phyloP scores from a whole-genome alignment of 2,329 filamentous ascomycete species.

The Neonectria sp. region DNA sequence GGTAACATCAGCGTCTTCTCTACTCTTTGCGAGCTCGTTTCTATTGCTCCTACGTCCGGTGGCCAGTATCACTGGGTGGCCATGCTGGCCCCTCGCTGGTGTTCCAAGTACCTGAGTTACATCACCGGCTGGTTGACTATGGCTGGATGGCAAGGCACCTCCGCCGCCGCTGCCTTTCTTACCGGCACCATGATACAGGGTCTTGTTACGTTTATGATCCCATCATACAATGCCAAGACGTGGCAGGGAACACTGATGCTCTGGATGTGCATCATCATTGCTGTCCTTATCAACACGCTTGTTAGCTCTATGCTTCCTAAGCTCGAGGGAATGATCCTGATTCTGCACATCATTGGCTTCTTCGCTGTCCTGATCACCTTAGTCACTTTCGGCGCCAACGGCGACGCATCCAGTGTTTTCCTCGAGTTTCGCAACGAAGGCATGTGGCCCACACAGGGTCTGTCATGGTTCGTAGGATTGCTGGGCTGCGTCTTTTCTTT shows the following conservation, averaged over 20 bases:
- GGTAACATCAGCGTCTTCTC: constrained; percentile 50
- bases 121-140: constrained; percentile 47
- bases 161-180: constrained; percentile 42
- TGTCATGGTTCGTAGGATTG: constrained; percentile 44
- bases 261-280: constrained; percentile 59
- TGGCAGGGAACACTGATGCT: constrained; percentile 51
- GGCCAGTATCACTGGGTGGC: constrained; percentile 10
- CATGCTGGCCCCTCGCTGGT: constrained; percentile 4
- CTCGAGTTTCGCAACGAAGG: constrained; percentile 45
- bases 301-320: constrained; percentile 50
- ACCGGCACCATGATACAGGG: constrained; percentile 49
- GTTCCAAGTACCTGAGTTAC: constrained; percentile 26
- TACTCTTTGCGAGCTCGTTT: constrained; percentile 16
- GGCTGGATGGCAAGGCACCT: constrained; percentile 46
- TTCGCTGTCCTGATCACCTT: constrained; percentile 58
- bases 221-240: constrained; percentile 36
- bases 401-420: constrained; percentile 48
- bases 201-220: constrained; percentile 37
- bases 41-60: constrained; percentile 12
- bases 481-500: constrained; percentile 44
- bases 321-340: constrained; percentile 59
- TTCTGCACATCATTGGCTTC: constrained; percentile 62
- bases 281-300: constrained; percentile 56
- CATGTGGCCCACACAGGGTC: constrained; percentile 39
- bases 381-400: constrained; percentile 48